A percentile compares a stretch with the other conserved stretches of the same genome.
Conservation (phyloP, 1,284 basidiomycete species). For the Sporisorium sorghi region DNA sequence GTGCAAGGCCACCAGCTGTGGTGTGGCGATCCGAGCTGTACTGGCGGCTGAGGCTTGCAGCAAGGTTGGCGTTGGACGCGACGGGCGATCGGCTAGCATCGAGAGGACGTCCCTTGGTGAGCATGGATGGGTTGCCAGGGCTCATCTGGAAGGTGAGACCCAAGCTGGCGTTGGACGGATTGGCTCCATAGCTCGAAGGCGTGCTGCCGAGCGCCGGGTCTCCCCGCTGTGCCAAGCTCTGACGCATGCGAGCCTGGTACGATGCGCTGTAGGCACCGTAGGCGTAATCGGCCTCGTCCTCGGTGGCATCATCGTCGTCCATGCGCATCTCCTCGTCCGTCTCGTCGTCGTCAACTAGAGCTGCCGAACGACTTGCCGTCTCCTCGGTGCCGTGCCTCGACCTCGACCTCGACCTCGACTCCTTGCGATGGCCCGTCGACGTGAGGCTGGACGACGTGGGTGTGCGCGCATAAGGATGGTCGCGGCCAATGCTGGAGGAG, state of each 20-base stretch:
- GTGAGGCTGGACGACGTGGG: conserved; percentile 39
- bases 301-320: conserved; percentile 60
- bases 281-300: conserved; percentile 58
- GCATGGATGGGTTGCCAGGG: conserved; percentile 34
- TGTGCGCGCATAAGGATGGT: conserved; percentile 54
- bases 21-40: conserved; percentile 57
- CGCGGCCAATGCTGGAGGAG: conserved; percentile 48
- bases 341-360: conserved; percentile 61
- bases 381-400: conserved; percentile 31
- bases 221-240: conserved; percentile 19
- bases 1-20: conserved; percentile 22
- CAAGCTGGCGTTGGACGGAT: conserved; percentile 42
- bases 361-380: conserved; percentile 6
- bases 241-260: conserved; percentile 38
- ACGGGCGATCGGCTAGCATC: conserved; percentile 41
- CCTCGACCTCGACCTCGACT: conserved; percentile 41
- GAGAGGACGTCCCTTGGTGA: conserved; percentile 41
- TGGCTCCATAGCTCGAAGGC: conserved; percentile 38
- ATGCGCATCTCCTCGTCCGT: conserved; percentile 66
- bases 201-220: conserved; percentile 37
- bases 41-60: conserved; percentile 50
- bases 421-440: conserved; percentile 26
- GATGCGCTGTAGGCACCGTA: conserved; percentile 37
- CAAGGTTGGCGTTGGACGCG: conserved; percentile 24
- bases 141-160: conserved; percentile 57